Evolutionary conservation across 345 rosid genomes (phyloP).

Genomic region (Eucalyptus tenuipes): DNA sequence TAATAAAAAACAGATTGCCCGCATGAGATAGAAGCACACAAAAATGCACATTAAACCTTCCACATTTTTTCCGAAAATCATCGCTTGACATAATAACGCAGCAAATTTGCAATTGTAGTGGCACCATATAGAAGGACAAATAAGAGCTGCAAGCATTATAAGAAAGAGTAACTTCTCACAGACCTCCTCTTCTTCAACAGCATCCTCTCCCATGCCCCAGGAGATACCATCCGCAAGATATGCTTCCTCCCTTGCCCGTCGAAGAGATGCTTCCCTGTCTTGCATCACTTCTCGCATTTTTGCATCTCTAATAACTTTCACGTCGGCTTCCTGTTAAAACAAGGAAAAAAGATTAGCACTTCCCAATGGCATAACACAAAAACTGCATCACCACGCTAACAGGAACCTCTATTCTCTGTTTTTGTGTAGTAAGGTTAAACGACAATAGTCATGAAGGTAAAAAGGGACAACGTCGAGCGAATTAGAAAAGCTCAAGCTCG

Average conservation of each 20-base stretch:
- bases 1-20: background rate
- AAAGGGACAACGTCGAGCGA: background rate
- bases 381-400: background rate
- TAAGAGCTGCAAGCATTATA: background rate
- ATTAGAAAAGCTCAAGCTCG: background rate
- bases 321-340: conserved; percentile 16
- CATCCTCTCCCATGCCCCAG: conserved; percentile 99
- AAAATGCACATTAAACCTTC: background rate
- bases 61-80: background rate
- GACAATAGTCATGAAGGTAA: background rate
- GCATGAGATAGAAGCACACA: background rate
- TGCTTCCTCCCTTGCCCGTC: conserved; percentile 66
- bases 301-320: conserved; percentile 43
- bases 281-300: conserved; percentile 41
- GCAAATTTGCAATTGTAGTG: background rate
- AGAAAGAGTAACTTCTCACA: background rate
- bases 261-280: conserved; percentile 83
- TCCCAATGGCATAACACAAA: background rate
- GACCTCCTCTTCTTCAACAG: conserved; percentile 91
- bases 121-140: background rate
- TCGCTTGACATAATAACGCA: background rate
- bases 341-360: background rate
- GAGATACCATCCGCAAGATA: conserved; percentile 90
- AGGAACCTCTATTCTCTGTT: background rate
- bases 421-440: background rate